Conservation (phyloP, 345 rosid species). For the Salix caprea region DNA sequence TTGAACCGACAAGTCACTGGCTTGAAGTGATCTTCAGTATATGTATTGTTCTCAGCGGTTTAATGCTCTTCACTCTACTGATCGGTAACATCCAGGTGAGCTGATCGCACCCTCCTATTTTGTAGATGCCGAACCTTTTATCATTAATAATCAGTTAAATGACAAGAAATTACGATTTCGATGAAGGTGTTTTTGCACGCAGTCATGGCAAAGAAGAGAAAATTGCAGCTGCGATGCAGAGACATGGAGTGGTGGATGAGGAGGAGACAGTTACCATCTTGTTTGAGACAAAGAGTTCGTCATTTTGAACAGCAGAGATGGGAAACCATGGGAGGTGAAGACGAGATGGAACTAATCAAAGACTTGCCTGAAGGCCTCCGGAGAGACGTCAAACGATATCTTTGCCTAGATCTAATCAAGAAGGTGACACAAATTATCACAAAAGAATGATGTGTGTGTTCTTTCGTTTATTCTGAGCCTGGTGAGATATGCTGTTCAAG, state of each 20-base stretch:
- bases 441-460: background rate
- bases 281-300: constrained; percentile 69
- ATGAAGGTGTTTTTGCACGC: constrained; percentile 66
- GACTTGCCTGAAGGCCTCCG: constrained; percentile 87
- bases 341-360: constrained; percentile 61
- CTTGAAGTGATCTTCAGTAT: constrained; percentile 77
- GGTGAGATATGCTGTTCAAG: too few species aligned
- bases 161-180: constrained; percentile 1
- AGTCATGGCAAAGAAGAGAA: constrained; percentile 69
- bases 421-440: constrained; percentile 38
- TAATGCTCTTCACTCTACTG: constrained; percentile 75
- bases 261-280: constrained; percentile 78
- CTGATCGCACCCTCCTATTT: background rate
- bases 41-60: constrained; percentile 64
- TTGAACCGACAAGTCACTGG: constrained; percentile 76
- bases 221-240: constrained; percentile 72
- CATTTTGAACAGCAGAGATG: constrained; percentile 72
- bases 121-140: background rate
- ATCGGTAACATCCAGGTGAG: constrained; percentile 84
- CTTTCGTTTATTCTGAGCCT: background rate
- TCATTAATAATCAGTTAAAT: background rate
- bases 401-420: constrained; percentile 78
- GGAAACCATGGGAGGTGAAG: constrained; percentile 69
- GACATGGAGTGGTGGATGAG: constrained; percentile 97
- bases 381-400: constrained; percentile 76